A percentile compares a stretch with the other conserved stretches of the same genome.
Evolutionary conservation across 345 rosid genomes (phyloP).

Genomic region (Euphorbia pulcherrima): DNA sequence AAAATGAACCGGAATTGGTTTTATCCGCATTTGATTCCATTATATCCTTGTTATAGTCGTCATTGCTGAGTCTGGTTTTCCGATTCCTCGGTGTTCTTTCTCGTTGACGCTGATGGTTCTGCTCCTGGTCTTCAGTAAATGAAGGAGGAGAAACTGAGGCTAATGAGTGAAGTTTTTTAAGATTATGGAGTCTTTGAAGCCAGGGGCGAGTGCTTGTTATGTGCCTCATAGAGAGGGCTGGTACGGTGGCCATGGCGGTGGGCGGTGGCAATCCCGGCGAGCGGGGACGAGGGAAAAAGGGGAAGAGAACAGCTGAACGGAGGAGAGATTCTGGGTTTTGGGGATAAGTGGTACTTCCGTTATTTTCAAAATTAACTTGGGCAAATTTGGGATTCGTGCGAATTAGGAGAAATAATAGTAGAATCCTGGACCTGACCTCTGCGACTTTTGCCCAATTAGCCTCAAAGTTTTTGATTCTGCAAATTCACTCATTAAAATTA

Average conservation of each 20-base stretch:
- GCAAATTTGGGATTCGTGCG: background rate
- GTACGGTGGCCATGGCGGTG: slow-evolving; percentile 36
- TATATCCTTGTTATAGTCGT: background rate
- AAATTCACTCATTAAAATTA: no score
- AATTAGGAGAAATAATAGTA: no score
- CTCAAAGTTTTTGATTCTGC: no score
- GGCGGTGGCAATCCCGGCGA: background rate
- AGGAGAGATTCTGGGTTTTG: background rate
- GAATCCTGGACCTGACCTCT: background rate
- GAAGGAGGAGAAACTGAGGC: slow-evolving; percentile 28
- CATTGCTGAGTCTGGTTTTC: slow-evolving; percentile 7
- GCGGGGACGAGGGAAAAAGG: background rate
- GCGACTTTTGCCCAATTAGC: no score
- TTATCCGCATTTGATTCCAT: background rate
- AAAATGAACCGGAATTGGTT: slow-evolving; percentile 38
- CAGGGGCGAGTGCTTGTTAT: slow-evolving; percentile 28
- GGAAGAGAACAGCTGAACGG: background rate
- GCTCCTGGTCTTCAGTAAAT: slow-evolving; percentile 26
- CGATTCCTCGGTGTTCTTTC: slow-evolving; percentile 3
- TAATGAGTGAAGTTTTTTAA: slow-evolving; percentile 28
- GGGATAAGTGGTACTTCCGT: background rate
- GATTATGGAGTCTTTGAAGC: slow-evolving; percentile 30
- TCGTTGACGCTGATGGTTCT: slow-evolving; percentile 11
- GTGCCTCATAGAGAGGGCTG: slow-evolving; percentile 36
- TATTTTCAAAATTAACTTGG: background rate